Base-by-base conservation (phyloP, 345 rosid species). In the Heritiera fomes region DNA sequence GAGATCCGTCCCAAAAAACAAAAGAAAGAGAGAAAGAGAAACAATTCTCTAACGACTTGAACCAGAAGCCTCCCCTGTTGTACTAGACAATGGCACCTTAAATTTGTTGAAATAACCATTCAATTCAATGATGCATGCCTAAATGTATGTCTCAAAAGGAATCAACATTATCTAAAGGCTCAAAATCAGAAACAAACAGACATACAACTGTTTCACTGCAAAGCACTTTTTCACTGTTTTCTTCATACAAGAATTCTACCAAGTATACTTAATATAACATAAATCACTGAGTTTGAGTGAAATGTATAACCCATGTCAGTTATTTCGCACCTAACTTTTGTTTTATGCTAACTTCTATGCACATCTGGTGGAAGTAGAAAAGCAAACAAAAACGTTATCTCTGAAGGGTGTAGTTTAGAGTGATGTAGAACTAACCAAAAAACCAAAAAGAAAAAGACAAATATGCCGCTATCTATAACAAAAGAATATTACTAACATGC, bases 61-160 rank as follows among this genome's bases (percentile, higher is more conserved):
- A 66, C 71, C 73, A 47, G 75, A 71, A 46, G 50, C 76, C 32
- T 73, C 9, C 9, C 28, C 60, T 4, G 0, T 40, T 9, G 63
- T 18, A 73, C 63, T 55, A 53, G 46, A 34, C 46, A 40, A 10
- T 28, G 38, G 11, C 45, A 60, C 17, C 75, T 14, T 50, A 50
- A 49, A 23, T 69, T 69, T 71, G 45, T 71, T 71, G 58, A 50
- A 30, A 71, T 7, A 30, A 30, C 74, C 28, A 70, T 71, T 71
- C 55, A 50, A 69, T 69, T 63, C 1, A 70, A 70, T 70, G 12
- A 49, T 28, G 59, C 74, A 70, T 30, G 8, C 41, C 6, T 72
- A 23, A 52, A 52, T 6, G 10, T 9, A 32, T 10, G n/a, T 2
- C 34, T 38, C 76, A 55, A 56, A 23, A 23, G 28, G 28, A 23